Evolutionary conservation across 2,329 filamentous ascomycete species (phyloP), one percentile per base, ranked within the genome.

Genomic region (Pestalotiopsis sp.): DNA sequence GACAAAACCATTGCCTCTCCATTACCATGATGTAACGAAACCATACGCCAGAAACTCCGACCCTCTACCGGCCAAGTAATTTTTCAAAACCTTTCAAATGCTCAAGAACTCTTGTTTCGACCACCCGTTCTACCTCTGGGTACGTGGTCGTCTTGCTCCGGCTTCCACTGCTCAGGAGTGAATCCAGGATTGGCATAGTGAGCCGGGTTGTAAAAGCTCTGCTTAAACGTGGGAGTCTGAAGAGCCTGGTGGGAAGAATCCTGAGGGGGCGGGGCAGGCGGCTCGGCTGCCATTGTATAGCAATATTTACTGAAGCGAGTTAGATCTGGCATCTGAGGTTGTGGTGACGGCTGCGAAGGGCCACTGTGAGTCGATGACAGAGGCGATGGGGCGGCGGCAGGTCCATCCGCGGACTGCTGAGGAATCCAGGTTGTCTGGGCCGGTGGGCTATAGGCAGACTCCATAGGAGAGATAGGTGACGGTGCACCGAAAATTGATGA

Each of bases 171-270:
- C 71, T 88, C 86, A 0, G 87, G 86, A 69, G 88, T 86, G 71
- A 89, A 89, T 71, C 88, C 84, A 56, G 88, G 87, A 71, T 92
- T 92, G 69, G 89, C 89, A 72, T 89, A 92, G 75, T 92, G 90
- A 0, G 90, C 89, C 61, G 85, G 85, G 73, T 91, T 92, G 79
- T 88, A 91, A 67, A 91, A 87, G 66, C 86, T 90, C 72, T 91
- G 91, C 74, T 89, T 90, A 74, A 92, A 92, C 1, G 87, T 88
- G 65, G 82, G 85, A 2, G 87, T 91, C 20, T 62, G 59, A n/a
- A 62, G 31, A 36, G 31, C 59, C 66, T 83, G 83, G 65, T 86
- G 84, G 4, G 82, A 79, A n/a, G 84, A 83, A 68, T 87, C 85
- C 56, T 75, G 6, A 36, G 7, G 76, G 62, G 76, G 76, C 7